phyloP scores from a whole-genome alignment of 257 asterid species.

The Solanum peruvianum region DNA sequence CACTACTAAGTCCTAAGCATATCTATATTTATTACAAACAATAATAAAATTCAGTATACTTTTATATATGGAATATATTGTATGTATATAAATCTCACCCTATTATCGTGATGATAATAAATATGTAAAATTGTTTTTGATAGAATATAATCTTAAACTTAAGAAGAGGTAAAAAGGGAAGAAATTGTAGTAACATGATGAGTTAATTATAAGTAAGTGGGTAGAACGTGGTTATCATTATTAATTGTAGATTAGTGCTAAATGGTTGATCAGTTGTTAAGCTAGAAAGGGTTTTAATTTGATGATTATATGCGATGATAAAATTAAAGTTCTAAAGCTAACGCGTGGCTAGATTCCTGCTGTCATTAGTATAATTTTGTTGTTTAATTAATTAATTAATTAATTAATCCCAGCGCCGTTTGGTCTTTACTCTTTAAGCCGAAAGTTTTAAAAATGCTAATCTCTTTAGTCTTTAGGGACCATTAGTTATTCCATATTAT shows the following conservation, averaged over 20 bases:
- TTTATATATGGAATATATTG: too few species aligned
- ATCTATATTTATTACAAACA: neutral
- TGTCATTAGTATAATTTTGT: neutral
- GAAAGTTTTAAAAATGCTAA: neutral
- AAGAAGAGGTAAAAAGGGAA: neutral
- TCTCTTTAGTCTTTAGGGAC: neutral
- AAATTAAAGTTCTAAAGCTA: neutral
- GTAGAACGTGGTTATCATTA: neutral
- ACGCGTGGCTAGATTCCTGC: conserved; percentile 3
- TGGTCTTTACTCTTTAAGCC: neutral
- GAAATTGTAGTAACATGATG: neutral
- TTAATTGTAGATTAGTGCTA: neutral
- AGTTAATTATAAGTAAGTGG: neutral
- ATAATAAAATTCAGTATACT: too few species aligned
- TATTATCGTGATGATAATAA: too few species aligned
- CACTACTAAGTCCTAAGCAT: neutral
- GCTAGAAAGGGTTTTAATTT: neutral
- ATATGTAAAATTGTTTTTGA: too few species aligned
- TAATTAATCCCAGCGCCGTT: neutral
- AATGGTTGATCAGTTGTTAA: neutral
- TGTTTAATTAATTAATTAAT: neutral
- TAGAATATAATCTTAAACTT: neutral
- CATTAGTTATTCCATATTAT: neutral
- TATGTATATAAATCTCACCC: neutral
- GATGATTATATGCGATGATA: neutral